Percentiles rank a stretch among this genome's conserved stretches.
These are phyloP conservation scores for Termitomyces sp. DNA, from an alignment of 768 basidiomycete genomes.

Conservation along the genomic window DNA sequence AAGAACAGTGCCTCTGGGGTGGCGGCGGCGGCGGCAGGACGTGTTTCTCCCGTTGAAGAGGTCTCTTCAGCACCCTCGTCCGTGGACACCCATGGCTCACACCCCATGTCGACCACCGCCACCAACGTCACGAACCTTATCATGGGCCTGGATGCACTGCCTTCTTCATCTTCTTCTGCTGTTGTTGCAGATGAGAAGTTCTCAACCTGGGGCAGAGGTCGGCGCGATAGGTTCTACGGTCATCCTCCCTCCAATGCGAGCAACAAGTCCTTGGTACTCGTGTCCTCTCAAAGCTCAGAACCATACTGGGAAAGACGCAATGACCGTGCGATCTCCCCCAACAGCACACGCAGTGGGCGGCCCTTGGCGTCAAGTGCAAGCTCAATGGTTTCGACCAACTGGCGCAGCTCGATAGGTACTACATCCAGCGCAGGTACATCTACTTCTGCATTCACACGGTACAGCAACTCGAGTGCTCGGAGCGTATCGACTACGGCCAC, in stretches of 20 bases:
- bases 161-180: conserved; percentile 26
- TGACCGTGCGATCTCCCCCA: conserved; percentile 56
- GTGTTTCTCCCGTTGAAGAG: conserved; percentile 40
- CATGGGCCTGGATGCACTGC: conserved; percentile 61
- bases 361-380: conserved; percentile 57
- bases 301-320: conserved; percentile 33
- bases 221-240: conserved; percentile 26
- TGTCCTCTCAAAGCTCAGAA: conserved; percentile 23
- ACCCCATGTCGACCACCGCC: conserved; percentile 62
- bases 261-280: conserved; percentile 16
- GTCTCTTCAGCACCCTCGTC: conserved; percentile 27
- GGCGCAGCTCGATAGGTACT: conserved; percentile 77
- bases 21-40: conserved; percentile 31
- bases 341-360: conserved; percentile 55
- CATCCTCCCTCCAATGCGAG: conserved; percentile 18
- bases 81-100: conserved; percentile 25
- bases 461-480: conserved; percentile 71
- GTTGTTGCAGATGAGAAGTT: conserved; percentile 37
- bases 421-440: conserved; percentile 68
- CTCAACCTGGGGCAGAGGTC: conserved; percentile 50
- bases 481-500: conserved; percentile 82
- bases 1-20: conserved; percentile 45
- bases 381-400: conserved; percentile 66
- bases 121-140: conserved; percentile 76
- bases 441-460: conserved; percentile 72